Percentiles rank a stretch among this genome's conserved stretches.
phyloP scores from a whole-genome alignment of 495 filamentous ascomycete genomes.

The Podospora sp. region DNA sequence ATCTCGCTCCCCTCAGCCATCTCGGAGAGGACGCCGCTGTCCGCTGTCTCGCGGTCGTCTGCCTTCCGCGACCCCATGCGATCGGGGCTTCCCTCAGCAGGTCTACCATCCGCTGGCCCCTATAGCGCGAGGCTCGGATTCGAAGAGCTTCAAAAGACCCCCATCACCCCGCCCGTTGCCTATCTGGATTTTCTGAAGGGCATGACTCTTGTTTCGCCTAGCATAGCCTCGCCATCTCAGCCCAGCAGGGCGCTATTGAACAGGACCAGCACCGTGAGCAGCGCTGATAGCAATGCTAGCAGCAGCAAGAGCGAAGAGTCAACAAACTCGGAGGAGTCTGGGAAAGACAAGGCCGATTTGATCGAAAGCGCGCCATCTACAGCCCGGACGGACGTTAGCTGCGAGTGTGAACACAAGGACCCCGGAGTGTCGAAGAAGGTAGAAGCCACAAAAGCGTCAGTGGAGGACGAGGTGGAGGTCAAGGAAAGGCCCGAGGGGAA shows the following conservation, averaged over 20 bases:
- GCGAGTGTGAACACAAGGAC: constrained; percentile 52
- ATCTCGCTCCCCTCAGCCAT: constrained; percentile 43
- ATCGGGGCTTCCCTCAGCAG: constrained; percentile 38
- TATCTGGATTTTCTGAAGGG: constrained; percentile 89
- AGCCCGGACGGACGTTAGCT: constrained; percentile 57
- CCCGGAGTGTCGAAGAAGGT: constrained; percentile 28
- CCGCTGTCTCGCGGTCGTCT: constrained; percentile 37
- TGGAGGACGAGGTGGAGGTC: not conserved
- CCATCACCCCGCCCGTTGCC: constrained; percentile 88
- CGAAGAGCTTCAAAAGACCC: constrained; percentile 60
- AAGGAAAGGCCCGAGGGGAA: not conserved
- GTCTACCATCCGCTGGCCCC: constrained; percentile 39
- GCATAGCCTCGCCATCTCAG: constrained; percentile 48
- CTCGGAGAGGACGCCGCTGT: constrained; percentile 35
- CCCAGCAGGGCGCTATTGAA: constrained; percentile 43
- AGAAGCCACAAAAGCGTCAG: not conserved
- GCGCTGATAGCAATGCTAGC: constrained; percentile 33
- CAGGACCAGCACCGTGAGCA: constrained; percentile 41
- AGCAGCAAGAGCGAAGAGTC: constrained; percentile 34
- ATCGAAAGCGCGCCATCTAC: constrained; percentile 57
- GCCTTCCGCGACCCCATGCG: constrained; percentile 38
- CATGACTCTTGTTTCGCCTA: constrained; percentile 65
- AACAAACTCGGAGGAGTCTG: constrained; percentile 36
- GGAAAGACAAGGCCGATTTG: constrained; percentile 39
- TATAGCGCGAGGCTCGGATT: constrained; percentile 36